Evolutionary conservation across 108 stramenopile genomes (phyloP).

Genomic region (Schizochytrium sp.): DNA sequence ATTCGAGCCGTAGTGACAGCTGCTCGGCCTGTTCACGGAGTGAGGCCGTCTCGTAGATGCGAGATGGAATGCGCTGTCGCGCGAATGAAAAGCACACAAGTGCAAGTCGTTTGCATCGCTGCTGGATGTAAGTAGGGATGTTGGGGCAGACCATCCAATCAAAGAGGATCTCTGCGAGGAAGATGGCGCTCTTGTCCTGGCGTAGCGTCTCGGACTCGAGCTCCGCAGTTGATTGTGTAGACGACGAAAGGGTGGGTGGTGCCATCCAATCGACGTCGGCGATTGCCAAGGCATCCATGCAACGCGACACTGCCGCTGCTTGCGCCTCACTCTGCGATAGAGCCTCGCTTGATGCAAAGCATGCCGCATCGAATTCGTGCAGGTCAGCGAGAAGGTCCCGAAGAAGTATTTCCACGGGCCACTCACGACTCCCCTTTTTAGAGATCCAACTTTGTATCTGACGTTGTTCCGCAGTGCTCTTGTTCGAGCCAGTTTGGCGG

Average conservation of each 20-base stretch:
- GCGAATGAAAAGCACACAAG: too few species aligned
- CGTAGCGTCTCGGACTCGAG: not conserved
- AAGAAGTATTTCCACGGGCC: not conserved
- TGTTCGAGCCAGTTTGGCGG: not conserved
- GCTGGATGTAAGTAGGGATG: too few species aligned
- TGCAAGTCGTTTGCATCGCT: too few species aligned
- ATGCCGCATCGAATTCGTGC: not conserved
- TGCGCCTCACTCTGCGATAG: not conserved
- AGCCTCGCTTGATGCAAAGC: not conserved
- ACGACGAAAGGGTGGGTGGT: not conserved
- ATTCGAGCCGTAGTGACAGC: too few species aligned
- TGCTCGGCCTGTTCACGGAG: too few species aligned
- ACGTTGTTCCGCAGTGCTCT: not conserved
- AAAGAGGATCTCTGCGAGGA: too few species aligned
- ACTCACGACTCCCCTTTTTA: not conserved
- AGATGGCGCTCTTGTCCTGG: too few species aligned
- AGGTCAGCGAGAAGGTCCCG: not conserved
- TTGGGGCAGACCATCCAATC: too few species aligned
- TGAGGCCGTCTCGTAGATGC: too few species aligned
- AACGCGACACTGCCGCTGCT: not conserved
- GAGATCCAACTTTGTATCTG: not conserved
- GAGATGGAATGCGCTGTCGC: too few species aligned
- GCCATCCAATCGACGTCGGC: not conserved
- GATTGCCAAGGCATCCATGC: not conserved
- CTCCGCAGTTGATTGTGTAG: not conserved